Evolutionary conservation across 306 rosid species (phyloP).

Genomic region (Crataegus laevigata): DNA sequence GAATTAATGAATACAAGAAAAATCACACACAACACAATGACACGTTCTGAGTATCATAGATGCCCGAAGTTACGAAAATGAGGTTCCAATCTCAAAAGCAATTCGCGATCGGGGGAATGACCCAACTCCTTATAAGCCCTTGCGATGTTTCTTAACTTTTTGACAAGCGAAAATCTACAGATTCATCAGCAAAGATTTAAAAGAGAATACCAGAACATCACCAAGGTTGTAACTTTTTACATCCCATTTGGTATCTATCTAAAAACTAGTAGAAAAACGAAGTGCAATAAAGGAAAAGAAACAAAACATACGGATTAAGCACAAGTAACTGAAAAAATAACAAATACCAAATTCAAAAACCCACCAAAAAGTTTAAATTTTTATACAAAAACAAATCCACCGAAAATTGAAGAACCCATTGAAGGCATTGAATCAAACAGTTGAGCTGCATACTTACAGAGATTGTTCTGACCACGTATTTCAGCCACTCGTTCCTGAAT

Average conservation of each 20-base stretch:
- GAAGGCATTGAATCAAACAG: constrained; percentile 11
- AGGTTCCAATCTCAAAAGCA: too few species aligned
- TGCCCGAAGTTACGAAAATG: too few species aligned
- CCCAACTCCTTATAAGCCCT: too few species aligned
- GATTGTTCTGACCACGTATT: constrained; percentile 3
- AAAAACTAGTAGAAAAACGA: not conserved
- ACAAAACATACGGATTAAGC: not conserved
- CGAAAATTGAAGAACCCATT: constrained; percentile 1
- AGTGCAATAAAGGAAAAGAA: not conserved
- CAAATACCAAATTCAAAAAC: not conserved
- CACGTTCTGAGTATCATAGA: too few species aligned
- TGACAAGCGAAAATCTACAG: not conserved
- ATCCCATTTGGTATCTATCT: not conserved
- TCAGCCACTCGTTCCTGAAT: not conserved
- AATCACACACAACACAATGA: too few species aligned
- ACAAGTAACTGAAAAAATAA: not conserved
- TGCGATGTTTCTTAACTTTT: too few species aligned
- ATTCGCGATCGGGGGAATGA: too few species aligned
- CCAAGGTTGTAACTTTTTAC: not conserved
- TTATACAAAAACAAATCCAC: not conserved
- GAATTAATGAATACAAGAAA: not conserved
- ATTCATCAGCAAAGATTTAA: not conserved
- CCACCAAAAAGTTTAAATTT: not conserved
- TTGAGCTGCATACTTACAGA: constrained; percentile 9
- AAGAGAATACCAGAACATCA: not conserved